Conservation (phyloP, 768 basidiomycete genomes). For the Tephrocybe sp. region DNA sequence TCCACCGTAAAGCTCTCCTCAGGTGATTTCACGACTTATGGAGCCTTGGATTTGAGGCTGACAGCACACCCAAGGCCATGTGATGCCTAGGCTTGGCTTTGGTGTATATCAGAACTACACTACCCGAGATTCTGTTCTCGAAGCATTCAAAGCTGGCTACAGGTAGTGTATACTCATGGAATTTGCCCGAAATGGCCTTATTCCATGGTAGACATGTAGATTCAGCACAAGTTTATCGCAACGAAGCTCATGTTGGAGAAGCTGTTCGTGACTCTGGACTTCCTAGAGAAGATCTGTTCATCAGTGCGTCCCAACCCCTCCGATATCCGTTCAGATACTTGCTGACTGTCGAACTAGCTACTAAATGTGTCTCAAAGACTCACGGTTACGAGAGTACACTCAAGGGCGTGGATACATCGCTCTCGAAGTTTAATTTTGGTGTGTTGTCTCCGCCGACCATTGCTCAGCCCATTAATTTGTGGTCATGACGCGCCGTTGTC, state of each 20-base stretch:
- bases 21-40: slow-evolving; percentile 5
- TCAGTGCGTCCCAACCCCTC: slow-evolving; percentile 42
- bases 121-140: slow-evolving; percentile 49
- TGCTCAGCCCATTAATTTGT: no score
- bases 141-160: slow-evolving; percentile 68
- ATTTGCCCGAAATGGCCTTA: no score
- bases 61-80: slow-evolving; percentile 33
- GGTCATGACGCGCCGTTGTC: not conserved
- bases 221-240: slow-evolving; percentile 66
- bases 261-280: slow-evolving; percentile 58
- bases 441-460: not conserved
- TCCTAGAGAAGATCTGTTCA: slow-evolving; percentile 58
- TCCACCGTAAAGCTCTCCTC: slow-evolving; percentile 22
- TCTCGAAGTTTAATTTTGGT: slow-evolving; percentile 60
- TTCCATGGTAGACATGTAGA: slow-evolving; percentile 57
- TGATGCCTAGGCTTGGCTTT: slow-evolving; percentile 66
- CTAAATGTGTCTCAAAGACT: slow-evolving; percentile 54
- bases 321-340: not conserved
- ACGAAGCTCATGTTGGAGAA: slow-evolving; percentile 60
- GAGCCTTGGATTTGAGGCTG: not conserved
- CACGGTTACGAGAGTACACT: slow-evolving; percentile 65
- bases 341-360: slow-evolving; percentile 39
- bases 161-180: slow-evolving; percentile 28
- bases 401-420: slow-evolving; percentile 57
- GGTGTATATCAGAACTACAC: slow-evolving; percentile 70